These are phyloP conservation scores for Aegilops sharonensis DNA, from an alignment of 176 grass and related monocot genomes.

Conservation along the genomic window DNA sequence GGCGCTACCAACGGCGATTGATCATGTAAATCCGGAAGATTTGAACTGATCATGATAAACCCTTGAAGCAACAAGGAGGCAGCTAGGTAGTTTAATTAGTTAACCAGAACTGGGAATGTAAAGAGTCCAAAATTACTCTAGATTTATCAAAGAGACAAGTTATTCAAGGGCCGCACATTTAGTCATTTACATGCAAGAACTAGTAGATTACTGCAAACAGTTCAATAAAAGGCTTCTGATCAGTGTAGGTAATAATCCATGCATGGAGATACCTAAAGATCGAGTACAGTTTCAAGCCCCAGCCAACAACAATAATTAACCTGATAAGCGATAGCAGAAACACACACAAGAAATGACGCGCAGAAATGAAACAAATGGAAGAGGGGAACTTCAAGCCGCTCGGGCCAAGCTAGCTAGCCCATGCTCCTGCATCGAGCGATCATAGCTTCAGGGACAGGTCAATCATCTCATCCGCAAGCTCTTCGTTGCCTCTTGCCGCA, in stretches of 20 bases:
- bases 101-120: not conserved
- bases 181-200: not conserved
- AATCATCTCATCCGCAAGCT: slow-evolving; percentile 45
- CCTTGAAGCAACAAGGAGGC: not conserved
- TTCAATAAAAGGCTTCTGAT: slow-evolving; percentile 16
- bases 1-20: not conserved
- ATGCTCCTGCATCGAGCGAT: not conserved
- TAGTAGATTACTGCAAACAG: slow-evolving; percentile 10
- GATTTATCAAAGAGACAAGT: not conserved
- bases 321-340: slow-evolving; percentile 13
- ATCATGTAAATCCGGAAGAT: not conserved
- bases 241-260: slow-evolving; percentile 4
- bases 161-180: not conserved
- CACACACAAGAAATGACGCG: slow-evolving; percentile 34
- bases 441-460: slow-evolving; percentile 67
- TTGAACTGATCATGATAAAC: not conserved
- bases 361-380: slow-evolving; percentile 31
- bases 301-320: slow-evolving; percentile 17
- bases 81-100: not conserved
- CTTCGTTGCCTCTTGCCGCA: not conserved
- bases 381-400: not conserved
- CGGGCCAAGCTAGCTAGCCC: not conserved
- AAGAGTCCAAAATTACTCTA: not conserved
- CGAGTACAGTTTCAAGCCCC: slow-evolving; percentile 9
- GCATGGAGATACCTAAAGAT: slow-evolving; percentile 22